Evolutionary conservation across 2,329 filamentous ascomycete genomes (phyloP).

Genomic region (Clarireedia paspali): DNA sequence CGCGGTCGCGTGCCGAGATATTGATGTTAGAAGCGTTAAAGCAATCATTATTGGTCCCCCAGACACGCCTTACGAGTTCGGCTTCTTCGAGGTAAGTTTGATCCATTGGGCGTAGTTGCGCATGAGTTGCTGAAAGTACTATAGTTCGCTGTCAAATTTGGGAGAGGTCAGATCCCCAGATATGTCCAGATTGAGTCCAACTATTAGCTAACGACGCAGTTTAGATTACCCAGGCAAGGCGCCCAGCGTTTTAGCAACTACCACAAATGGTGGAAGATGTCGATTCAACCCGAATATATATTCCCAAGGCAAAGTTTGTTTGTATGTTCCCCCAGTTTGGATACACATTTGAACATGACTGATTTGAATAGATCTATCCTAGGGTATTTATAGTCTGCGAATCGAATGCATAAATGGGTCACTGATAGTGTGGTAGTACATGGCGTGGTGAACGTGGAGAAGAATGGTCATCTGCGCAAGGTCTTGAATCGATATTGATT

Average conservation of each 20-base stretch:
- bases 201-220: slow-evolving; percentile 4
- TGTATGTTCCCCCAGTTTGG: slow-evolving; percentile 49
- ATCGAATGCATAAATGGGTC: not conserved
- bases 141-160: slow-evolving; percentile 71
- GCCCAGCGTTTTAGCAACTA: slow-evolving; percentile 57
- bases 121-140: slow-evolving; percentile 24
- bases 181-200: not conserved
- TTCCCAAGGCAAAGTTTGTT: slow-evolving; percentile 79
- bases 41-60: slow-evolving; percentile 88
- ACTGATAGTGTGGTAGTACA: slow-evolving; percentile 50
- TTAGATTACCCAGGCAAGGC: slow-evolving; percentile 74
- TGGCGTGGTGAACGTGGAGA: slow-evolving; percentile 88
- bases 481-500: slow-evolving; percentile 85
- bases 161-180: slow-evolving; percentile 49
- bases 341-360: slow-evolving; percentile 8
- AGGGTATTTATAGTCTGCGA: slow-evolving; percentile 46
- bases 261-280: slow-evolving; percentile 81
- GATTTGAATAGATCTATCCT: slow-evolving; percentile 63
- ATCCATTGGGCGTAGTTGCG: not conserved
- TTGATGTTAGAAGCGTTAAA: slow-evolving; percentile 80
- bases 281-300: slow-evolving; percentile 99
- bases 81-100: slow-evolving; percentile 78
- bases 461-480: slow-evolving; percentile 94
- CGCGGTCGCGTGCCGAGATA: slow-evolving; percentile 78
- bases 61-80: slow-evolving; percentile 93